These are phyloP conservation scores for Hypoxylon fragiforme DNA, from an alignment of 495 filamentous ascomycete genomes.

Conservation along the genomic window DNA sequence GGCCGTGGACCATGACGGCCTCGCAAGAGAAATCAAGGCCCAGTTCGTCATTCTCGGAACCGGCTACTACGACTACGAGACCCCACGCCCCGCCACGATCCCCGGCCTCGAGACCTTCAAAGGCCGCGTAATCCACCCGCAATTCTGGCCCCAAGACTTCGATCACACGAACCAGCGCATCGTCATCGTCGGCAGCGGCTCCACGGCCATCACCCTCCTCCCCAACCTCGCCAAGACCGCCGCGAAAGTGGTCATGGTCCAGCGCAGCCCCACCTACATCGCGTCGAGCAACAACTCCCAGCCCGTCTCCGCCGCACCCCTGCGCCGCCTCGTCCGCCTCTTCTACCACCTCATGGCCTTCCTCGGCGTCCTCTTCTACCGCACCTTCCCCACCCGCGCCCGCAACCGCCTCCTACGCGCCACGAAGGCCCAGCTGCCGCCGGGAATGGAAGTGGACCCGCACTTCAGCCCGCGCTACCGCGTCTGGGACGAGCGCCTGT, in stretches of 20 bases:
- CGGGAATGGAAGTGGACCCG: slow-evolving; percentile 57
- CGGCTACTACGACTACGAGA: slow-evolving; percentile 70
- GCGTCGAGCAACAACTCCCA: slow-evolving; percentile 44
- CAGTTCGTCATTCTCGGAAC: slow-evolving; percentile 64
- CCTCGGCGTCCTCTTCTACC: slow-evolving; percentile 55
- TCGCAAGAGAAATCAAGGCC: slow-evolving; percentile 48
- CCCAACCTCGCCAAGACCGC: slow-evolving; percentile 55
- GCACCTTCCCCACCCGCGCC: slow-evolving; percentile 56
- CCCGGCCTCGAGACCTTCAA: slow-evolving; percentile 62
- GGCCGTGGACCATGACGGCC: slow-evolving; percentile 50
- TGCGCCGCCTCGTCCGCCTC: no score
- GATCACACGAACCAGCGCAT: slow-evolving; percentile 56
- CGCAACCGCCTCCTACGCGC: slow-evolving; percentile 48
- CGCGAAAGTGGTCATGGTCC: slow-evolving; percentile 57
- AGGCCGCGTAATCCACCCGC: slow-evolving; percentile 61
- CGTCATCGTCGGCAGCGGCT: slow-evolving; percentile 60
- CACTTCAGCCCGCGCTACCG: slow-evolving; percentile 74
- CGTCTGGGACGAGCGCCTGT: slow-evolving; percentile 76
- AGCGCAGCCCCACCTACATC: slow-evolving; percentile 62
- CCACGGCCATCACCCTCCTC: slow-evolving; percentile 60
- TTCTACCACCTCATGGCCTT: background rate
- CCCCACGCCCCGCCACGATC: slow-evolving; percentile 58
- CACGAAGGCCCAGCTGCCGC: slow-evolving; percentile 56
- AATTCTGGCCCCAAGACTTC: slow-evolving; percentile 62
- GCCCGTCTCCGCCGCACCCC: slow-evolving; percentile 27